Percentiles rank a stretch among this genome's conserved stretches.
Evolutionary conservation across 2,329 filamentous ascomycete genomes (phyloP).

Genomic region (Aspergillus ruber): DNA sequence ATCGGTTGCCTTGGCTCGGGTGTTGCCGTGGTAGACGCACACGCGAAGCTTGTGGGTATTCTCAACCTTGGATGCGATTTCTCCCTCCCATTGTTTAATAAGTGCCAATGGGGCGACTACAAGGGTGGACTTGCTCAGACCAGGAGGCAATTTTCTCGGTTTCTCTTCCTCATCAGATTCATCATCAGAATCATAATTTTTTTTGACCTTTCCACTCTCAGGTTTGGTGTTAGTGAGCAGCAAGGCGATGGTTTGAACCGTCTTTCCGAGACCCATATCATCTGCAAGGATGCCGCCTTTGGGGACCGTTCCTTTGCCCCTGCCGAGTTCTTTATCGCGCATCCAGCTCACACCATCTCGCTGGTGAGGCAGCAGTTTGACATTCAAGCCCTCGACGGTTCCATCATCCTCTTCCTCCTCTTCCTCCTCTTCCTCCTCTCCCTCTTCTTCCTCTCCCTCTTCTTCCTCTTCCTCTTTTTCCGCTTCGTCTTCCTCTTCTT

Average conservation of each 20-base stretch:
- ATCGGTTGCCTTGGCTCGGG: constrained; percentile 69
- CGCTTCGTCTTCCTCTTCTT: no score
- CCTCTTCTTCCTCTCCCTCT: constrained; percentile 37
- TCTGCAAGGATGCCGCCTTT: constrained; percentile 94
- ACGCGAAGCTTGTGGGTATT: constrained; percentile 67
- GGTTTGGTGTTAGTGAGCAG: constrained; percentile 77
- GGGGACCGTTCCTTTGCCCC: constrained; percentile 68
- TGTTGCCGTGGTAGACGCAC: constrained; percentile 83
- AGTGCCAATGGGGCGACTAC: constrained; percentile 89
- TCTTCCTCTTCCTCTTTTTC: constrained; percentile 38
- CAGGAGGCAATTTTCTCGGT: constrained; percentile 54
- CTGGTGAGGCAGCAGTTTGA: constrained; percentile 87
- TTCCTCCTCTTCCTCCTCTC: constrained; percentile 34
- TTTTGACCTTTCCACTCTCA: constrained; percentile 13
- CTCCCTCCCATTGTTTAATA: constrained; percentile 94
- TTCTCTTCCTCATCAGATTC: constrained; percentile 33
- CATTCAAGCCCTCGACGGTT: constrained; percentile 71
- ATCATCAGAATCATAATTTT: constrained; percentile 49
- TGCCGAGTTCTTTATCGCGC: constrained; percentile 82
- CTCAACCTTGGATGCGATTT: constrained; percentile 77
- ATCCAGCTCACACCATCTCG: constrained; percentile 94
- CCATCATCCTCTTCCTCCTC: constrained; percentile 55
- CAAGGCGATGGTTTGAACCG: constrained; percentile 83
- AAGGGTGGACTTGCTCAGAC: constrained; percentile 71
- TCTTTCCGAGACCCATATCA: constrained; percentile 94